Conservation (phyloP, 768 basidiomycete genomes). For the Termitomyces eurrhizus region DNA sequence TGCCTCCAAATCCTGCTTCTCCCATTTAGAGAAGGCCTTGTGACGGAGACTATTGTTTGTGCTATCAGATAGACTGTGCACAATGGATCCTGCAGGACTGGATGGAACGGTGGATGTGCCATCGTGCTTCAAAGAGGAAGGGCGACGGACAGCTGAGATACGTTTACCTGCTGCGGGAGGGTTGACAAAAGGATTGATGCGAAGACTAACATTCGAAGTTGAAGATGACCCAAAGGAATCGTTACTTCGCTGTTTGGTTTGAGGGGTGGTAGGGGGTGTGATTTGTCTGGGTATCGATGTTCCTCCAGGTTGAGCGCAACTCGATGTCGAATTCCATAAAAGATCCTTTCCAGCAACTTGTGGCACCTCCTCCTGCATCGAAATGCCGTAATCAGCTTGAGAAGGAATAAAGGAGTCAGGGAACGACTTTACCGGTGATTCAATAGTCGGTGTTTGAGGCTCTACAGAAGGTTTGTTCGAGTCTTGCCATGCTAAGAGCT, state of each 20-base stretch:
- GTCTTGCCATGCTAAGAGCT: constrained; percentile 70
- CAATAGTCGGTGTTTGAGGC: constrained; percentile 35
- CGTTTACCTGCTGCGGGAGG: constrained; percentile 27
- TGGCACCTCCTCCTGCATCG: constrained; percentile 14
- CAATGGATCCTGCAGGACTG: constrained; percentile 19
- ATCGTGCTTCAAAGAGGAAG: constrained; percentile 23
- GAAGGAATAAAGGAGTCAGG: constrained; percentile 5
- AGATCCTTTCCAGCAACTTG: constrained; percentile 55
- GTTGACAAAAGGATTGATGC: constrained; percentile 47
- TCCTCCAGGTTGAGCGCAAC: constrained; percentile 26
- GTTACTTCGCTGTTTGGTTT: constrained; percentile 26
- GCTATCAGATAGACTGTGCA: constrained; percentile 42
- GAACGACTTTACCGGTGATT: constrained; percentile 29
- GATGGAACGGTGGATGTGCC: constrained; percentile 9
- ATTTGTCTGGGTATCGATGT: constrained; percentile 30
- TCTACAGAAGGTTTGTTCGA: constrained; percentile 39
- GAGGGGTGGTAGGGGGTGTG: constrained; percentile 19
- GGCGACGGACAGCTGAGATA: constrained; percentile 41
- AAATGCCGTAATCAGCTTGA: constrained; percentile 7
- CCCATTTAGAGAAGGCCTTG: constrained; percentile 70
- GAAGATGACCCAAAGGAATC: constrained; percentile 41
- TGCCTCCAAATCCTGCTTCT: constrained; percentile 83
- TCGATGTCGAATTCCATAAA: constrained; percentile 60
- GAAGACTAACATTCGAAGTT: constrained; percentile 37
- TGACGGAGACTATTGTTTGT: constrained; percentile 44